phyloP scores from a whole-genome alignment of 345 rosid genomes.

The Boechera stricta region DNA sequence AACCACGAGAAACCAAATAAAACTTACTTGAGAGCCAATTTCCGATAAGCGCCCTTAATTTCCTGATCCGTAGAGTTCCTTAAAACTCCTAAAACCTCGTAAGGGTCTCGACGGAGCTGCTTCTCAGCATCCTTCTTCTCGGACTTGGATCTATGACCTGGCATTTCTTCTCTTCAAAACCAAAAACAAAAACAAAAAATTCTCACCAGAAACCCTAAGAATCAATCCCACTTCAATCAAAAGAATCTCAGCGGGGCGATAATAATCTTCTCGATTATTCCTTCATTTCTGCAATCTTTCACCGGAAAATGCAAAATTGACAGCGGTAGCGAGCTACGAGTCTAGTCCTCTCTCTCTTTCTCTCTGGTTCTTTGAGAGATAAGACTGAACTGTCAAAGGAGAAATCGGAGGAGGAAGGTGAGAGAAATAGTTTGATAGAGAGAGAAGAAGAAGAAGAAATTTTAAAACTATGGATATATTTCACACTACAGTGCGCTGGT shows the following conservation, averaged over 20 bases:
- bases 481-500: conserved; percentile 20
- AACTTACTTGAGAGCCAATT: conserved; percentile 92
- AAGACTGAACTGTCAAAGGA: conserved; percentile 40
- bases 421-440: conserved; percentile 33
- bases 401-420: conserved; percentile 49
- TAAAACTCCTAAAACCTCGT: conserved; percentile 81
- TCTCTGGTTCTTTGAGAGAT: conserved; percentile 26
- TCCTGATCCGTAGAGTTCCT: conserved; percentile 90
- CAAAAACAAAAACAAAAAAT: neutral
- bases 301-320: conserved; percentile 17
- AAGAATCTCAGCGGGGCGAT: conserved; percentile 16
- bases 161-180: conserved; percentile 48
- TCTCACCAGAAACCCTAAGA: conserved; percentile 38
- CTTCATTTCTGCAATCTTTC: conserved; percentile 35
- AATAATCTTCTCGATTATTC: conserved; percentile 11
- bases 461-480: conserved; percentile 14
- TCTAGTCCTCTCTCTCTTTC: conserved; percentile 31
- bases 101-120: conserved; percentile 91
- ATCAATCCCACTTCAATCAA: conserved; percentile 20
- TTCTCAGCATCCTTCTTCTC: conserved; percentile 69
- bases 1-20: neutral
- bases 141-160: conserved; percentile 67
- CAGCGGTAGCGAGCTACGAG: conserved; percentile 21
- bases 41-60: conserved; percentile 87
- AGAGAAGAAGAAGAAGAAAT: neutral